Evolutionary conservation across 1,284 basidiomycete genomes (phyloP), one percentile per base, ranked within the genome.

Genomic region (Sporisorium exsertum): DNA sequence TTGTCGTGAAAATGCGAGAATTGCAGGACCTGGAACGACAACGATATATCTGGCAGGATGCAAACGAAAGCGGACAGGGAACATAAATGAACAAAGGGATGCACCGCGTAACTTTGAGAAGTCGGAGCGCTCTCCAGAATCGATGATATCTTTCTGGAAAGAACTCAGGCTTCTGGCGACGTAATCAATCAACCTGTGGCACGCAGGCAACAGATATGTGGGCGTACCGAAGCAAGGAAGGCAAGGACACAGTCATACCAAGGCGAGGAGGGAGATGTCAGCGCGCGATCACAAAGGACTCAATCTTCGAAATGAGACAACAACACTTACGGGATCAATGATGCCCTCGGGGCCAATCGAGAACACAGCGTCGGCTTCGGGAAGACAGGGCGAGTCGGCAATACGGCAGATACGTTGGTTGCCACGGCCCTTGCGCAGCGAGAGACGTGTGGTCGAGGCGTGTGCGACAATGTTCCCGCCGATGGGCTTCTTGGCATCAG

Each of bases 331-430:
- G 12, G 86, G 85, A 56, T 87, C 87, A 20, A 79, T 75, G 54
- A 87, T 87, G 42, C 87, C 87, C 47, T 86, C 83, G 16, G 84
- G 80, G 26, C 81, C 84, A 86, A 99, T 99, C 32, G 94, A 93
- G 86, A 98, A 99, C 72, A 94, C 92, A 3, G 93, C 94, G 85
- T 99, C 96, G 66, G 94, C 94, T 86, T 99, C 97, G 7, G 97
- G 97, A 46, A 99, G 88, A 87, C 95, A 98, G 0, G 97, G 97
- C 8, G 95, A 97, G 87, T 99, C 97, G 72, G 97, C 96, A 75
- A 99, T 96, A 87, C 95, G 96, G 87, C 95, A 97, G 52, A 94
- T 92, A 76, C 97, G 92, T 57, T 94, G 95, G 68, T 93, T 92
- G 10, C 93, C 97, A 42, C 96, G 90, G 32, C 92, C 93, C 86